Evolutionary conservation across 305 asterid genomes (phyloP).

Genomic region (Withania somnifera): DNA sequence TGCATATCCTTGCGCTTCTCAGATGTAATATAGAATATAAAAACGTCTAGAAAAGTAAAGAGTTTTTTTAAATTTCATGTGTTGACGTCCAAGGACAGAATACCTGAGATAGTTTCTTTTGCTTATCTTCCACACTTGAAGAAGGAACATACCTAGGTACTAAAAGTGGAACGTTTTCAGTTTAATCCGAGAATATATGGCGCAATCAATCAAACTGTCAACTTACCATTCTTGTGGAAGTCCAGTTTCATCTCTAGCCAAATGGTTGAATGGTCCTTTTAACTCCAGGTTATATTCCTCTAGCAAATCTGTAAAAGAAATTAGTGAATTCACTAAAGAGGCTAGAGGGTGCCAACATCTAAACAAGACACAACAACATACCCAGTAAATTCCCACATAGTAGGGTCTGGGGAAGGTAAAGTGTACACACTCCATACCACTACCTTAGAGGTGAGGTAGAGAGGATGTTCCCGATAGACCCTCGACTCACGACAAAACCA

Average conservation of each 20-base stretch:
- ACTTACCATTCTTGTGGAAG: constrained; percentile 74
- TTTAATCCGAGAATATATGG: background rate
- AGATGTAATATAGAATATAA: background rate
- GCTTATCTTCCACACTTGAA: constrained; percentile 16
- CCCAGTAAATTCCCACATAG: too few relatives aligned
- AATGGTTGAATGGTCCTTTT: constrained; percentile 83
- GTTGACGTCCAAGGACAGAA: background rate
- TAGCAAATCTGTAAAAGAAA: constrained; percentile 38
- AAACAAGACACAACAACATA: too few relatives aligned
- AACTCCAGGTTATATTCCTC: constrained; percentile 69
- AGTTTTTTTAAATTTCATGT: background rate
- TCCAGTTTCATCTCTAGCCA: constrained; percentile 80
- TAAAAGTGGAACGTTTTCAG: background rate
- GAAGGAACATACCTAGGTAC: constrained; percentile 66
- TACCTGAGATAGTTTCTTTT: constrained; percentile 50
- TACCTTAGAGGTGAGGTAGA: too few relatives aligned
- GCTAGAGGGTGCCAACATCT: background rate
- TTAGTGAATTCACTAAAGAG: background rate
- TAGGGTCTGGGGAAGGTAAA: too few relatives aligned
- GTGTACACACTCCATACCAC: too few relatives aligned
- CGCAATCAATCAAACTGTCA: background rate
- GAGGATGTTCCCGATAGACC: too few relatives aligned
- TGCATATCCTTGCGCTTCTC: background rate
- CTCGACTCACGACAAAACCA: too few relatives aligned
- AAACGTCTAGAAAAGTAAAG: background rate